These are phyloP conservation scores for Phytophthora chlamydospora DNA, from an alignment of 352 stramenopile genomes.

Conservation along the genomic window DNA sequence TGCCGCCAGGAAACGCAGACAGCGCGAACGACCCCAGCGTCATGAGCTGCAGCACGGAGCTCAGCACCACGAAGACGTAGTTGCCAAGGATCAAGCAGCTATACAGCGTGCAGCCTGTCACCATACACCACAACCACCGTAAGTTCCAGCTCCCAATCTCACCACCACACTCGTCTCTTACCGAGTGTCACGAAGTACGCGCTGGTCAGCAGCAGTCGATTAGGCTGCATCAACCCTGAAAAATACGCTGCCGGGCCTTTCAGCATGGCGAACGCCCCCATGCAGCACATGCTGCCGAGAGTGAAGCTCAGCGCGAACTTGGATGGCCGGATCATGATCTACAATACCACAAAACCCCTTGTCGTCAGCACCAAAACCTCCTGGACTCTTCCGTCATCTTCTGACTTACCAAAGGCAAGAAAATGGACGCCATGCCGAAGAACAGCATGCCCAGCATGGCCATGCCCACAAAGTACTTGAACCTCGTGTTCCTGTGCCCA, in stretches of 20 bases:
- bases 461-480: constrained; percentile 85
- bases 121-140: constrained; percentile 1
- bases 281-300: constrained; percentile 76
- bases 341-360: constrained; percentile 8
- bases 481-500: constrained; percentile 63
- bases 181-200: constrained; percentile 77
- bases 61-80: constrained; percentile 86
- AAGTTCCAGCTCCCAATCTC: neutral
- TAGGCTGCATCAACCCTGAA: constrained; percentile 62
- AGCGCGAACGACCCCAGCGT: constrained; percentile 65
- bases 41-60: constrained; percentile 67
- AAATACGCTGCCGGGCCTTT: constrained; percentile 69
- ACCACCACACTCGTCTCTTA: constrained; percentile 28
- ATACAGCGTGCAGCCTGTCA: constrained; percentile 70
- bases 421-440: constrained; percentile 85
- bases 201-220: constrained; percentile 66
- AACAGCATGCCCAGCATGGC: constrained; percentile 75
- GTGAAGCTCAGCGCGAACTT: constrained; percentile 88
- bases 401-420: constrained; percentile 60
- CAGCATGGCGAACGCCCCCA: constrained; percentile 80
- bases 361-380: neutral
- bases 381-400: neutral
- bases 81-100: constrained; percentile 84
- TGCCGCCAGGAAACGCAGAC: constrained; percentile 66
- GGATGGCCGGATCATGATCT: constrained; percentile 81